A percentile compares a stretch with the other conserved stretches of the same genome.
phyloP scores from a whole-genome alignment of 1,284 basidiomycete genomes.

The Gymnopus androsaceus region DNA sequence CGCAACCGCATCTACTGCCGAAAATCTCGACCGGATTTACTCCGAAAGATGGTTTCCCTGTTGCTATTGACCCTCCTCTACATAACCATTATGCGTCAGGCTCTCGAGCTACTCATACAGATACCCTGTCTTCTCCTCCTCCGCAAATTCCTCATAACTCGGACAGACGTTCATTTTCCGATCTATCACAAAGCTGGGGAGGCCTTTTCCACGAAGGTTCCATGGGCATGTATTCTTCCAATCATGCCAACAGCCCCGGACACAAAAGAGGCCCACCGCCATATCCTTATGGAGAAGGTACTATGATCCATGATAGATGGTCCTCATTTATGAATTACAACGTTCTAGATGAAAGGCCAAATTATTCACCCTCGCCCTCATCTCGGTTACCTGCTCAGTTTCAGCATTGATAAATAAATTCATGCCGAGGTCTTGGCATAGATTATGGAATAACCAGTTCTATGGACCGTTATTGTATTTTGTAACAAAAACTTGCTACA shows the following conservation, averaged over 20 bases:
- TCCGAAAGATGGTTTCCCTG: too few species aligned
- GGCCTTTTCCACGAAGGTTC: slow-evolving; percentile 38
- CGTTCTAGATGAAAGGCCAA: slow-evolving; percentile 19
- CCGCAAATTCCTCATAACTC: slow-evolving; percentile 1
- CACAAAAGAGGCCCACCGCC: background rate
- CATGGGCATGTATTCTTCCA: background rate
- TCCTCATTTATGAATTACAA: slow-evolving; percentile 38
- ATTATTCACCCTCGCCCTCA: background rate
- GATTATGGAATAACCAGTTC: background rate
- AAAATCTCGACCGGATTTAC: background rate
- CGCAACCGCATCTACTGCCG: too few species aligned
- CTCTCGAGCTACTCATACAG: background rate
- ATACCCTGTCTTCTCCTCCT: background rate
- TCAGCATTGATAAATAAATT: background rate
- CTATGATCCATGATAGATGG: slow-evolving; percentile 42
- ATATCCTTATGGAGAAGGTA: slow-evolving; percentile 16
- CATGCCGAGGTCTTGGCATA: background rate
- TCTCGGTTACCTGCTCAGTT: too few species aligned
- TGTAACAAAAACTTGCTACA: background rate
- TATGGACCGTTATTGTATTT: background rate
- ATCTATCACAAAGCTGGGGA: slow-evolving; percentile 31
- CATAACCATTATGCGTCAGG: too few species aligned
- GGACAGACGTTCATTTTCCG: slow-evolving; percentile 8
- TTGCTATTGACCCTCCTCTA: too few species aligned
- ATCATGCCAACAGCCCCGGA: background rate